Evolutionary conservation across 192 early-diverging fungal genomes (phyloP).

Genomic region (Funneliformis mosseae): DNA sequence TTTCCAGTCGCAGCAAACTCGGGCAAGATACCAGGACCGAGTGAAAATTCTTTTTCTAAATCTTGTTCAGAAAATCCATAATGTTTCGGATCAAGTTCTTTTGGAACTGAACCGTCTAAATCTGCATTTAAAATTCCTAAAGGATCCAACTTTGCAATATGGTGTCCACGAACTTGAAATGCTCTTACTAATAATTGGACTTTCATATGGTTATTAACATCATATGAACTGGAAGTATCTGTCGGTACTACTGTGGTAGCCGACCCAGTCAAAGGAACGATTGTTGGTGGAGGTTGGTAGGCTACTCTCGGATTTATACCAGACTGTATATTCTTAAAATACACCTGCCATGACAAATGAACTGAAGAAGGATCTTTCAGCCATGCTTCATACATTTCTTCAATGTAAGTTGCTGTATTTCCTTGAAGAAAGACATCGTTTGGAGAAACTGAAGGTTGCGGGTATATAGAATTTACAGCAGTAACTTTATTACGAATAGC

Average conservation of each 20-base stretch:
- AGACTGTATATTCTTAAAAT: conserved; percentile 83
- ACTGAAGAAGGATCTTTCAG: conserved; percentile 86
- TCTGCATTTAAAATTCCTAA: conserved; percentile 79
- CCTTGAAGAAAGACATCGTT: conserved; percentile 88
- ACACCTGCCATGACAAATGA: conserved; percentile 95
- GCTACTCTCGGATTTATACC: conserved; percentile 68
- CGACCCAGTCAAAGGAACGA: conserved; percentile 49
- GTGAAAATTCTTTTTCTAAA: conserved; percentile 86
- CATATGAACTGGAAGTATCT: conserved; percentile 42
- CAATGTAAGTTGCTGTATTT: conserved; percentile 83
- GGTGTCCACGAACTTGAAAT: conserved; percentile 96
- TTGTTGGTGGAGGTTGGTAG: conserved; percentile 80
- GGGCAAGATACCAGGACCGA: conserved; percentile 95
- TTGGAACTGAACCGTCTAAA: conserved; percentile 56
- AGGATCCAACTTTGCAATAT: conserved; percentile 94
- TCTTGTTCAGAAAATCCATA: conserved; percentile 96
- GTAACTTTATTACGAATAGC: conserved; percentile 24
- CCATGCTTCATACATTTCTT: conserved; percentile 97
- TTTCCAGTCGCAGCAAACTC: conserved; percentile 73
- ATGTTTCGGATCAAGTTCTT: conserved; percentile 82
- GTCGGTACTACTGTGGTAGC: conserved; percentile 41
- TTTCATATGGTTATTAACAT: conserved; percentile 97
- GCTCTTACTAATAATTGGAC: conserved; percentile 95
- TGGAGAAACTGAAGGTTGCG: conserved; percentile 50
- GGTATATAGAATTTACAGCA: conserved; percentile 18